Percentiles rank a stretch among this genome's conserved stretches.
Conservation (phyloP, 257 asterid genomes). For the Forsythia viridissima region DNA sequence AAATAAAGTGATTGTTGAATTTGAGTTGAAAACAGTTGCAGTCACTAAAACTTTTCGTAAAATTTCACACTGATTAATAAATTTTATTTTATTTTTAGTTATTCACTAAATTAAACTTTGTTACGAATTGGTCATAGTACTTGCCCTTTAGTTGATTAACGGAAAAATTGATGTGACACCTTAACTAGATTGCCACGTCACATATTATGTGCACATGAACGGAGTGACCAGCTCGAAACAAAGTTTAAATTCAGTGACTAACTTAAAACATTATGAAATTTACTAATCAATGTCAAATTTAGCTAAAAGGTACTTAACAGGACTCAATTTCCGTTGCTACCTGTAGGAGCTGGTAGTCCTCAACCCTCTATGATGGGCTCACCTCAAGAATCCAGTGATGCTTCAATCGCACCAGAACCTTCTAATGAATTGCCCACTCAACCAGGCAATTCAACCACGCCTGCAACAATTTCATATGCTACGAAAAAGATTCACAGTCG, state of each 20-base stretch:
- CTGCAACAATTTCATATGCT: constrained; percentile 19
- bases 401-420: constrained; percentile 29
- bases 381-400: constrained; percentile 23
- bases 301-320: background rate
- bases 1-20: background rate
- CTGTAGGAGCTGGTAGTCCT: constrained; percentile 40
- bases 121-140: background rate
- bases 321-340: background rate
- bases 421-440: constrained; percentile 21
- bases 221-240: no score
- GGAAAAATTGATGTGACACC: no score
- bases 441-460: constrained; percentile 21
- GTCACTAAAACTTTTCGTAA: background rate
- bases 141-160: no score
- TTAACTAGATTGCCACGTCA: no score
- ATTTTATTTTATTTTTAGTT: background rate
- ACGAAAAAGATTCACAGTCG: background rate
- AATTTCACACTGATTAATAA: background rate
- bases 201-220: no score
- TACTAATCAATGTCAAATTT: no score
- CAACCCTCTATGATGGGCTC: constrained; percentile 35
- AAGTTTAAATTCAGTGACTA: no score
- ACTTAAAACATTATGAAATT: no score
- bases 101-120: background rate
- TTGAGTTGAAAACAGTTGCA: background rate